Evolutionary conservation across 257 asterid genomes (phyloP), one percentile per base, ranked within the genome.

Genomic region (Lavandula angustifolia): DNA sequence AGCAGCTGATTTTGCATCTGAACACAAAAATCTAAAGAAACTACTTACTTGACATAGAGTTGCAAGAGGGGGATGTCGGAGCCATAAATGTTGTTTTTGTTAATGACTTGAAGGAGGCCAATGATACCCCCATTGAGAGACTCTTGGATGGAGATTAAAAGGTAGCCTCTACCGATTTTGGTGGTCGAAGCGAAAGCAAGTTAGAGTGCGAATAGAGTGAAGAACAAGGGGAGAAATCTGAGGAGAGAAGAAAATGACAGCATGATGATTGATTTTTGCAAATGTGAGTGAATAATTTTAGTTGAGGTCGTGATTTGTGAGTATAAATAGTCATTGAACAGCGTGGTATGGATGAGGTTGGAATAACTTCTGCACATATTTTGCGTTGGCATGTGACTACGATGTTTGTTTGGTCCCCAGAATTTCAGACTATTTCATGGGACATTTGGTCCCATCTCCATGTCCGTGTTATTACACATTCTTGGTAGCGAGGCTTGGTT

Each of bases 61-160:
- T 87, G 94, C 66, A 89, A 66, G 70, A 81, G 75, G 41, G 94
- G 94, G 60, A 89, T 89, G 76, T 89, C 96, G 37, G 94, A 75
- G 54, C 96, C 96, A 54, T 83, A 89, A 13, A 85, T 62, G 9
- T 62, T 62, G 71, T 80, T 89, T 49, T 79, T 80, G 75, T 83
- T 70, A 72, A 78, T 83, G 35, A 85, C 84, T 78, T 85, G 87
- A 58, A 90, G 95, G 10, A 77, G 80, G 50, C 94, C 97, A 6
- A 82, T 42, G 58, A 90, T 77, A 29, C 87, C 94, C 51, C 95
- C 95, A 52, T 83, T 77, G 3, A 85, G 68, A 60, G 85, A 77
- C 27, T 79, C 85, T 61, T 78, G 80, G 22, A 85, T 67, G 70
- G 95, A 86, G 68, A 87, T 60, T 73, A 85, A 70, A 54, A 76